Base-by-base conservation (phyloP, 495 filamentous ascomycete species). In the Lophiostoma macrostomum region DNA sequence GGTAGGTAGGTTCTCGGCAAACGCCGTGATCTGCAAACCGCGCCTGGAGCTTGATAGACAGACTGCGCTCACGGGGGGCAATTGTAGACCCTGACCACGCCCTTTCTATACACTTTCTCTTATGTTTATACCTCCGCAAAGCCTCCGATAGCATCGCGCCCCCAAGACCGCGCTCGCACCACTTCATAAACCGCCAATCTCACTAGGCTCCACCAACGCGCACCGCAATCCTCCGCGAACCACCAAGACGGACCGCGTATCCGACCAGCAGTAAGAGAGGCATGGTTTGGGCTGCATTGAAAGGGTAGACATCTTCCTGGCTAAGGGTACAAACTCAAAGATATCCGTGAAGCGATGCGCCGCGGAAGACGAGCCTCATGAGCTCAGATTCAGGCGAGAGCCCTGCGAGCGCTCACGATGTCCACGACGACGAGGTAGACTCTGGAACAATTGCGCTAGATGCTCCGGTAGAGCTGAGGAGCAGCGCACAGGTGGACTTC, bases 381-480 rank as follows among this genome's bases (percentile, higher is more conserved):
- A 72, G 69, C 68, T 69, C 69, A 63, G 47, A 45, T 50, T 60
- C 63, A 50, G 67, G 53, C 54, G 67, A 63, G 56, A 65, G 64
- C 55, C 51, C 60, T 44, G 60, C 47, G n/a, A 66, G 64, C 54
- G 66, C 52, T 49, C 51, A 58, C 10, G 18, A 48, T 28, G 44
- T 34, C 16, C 53, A 64, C 24, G 56, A 56, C n/a, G 62, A 61
- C 13, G 53, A 42, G 5, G 34, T 30, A 35, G 47, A 41, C 12
- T 29, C 19, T 18, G 34, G 5, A 14, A 27, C 39, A 13, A 16
- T 55, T 19, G 57, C 51, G 45, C 43, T 56, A 19, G 46, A 30
- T 13, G 28, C 40, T 39, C 23, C 22, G 18, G 27, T 41, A 19
- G 32, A 46, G n/a, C 24, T 25, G 20, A 13, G 24, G 30, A 37